A percentile compares a stretch with the other conserved stretches of the same genome.
Conservation (phyloP, 2,329 filamentous ascomycete genomes). For the Fusarium agapanthi region DNA sequence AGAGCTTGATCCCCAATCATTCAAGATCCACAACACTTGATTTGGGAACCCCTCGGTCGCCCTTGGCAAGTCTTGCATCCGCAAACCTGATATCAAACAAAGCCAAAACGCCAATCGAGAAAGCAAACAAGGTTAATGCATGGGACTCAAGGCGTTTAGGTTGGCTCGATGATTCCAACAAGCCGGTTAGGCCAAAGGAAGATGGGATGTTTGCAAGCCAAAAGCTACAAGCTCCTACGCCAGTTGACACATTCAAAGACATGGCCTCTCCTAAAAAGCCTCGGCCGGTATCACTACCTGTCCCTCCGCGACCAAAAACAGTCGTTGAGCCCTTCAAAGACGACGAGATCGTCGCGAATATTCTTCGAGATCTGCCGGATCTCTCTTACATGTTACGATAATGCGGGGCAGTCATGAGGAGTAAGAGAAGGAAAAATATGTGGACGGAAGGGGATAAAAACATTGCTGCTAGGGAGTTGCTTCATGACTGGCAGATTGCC, state of each 20-base stretch:
- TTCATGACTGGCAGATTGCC: not conserved
- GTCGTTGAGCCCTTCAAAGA: slow-evolving; percentile 34
- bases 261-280: not conserved
- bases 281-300: slow-evolving; percentile 1
- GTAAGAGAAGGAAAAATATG: slow-evolving; percentile 2
- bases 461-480: not conserved
- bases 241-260: not conserved
- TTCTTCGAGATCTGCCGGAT: slow-evolving; percentile 53
- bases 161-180: slow-evolving; percentile 20
- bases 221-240: not conserved
- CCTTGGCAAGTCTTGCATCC: slow-evolving; percentile 18
- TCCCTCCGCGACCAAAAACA: slow-evolving; percentile 7
- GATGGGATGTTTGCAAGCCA: slow-evolving; percentile 1
- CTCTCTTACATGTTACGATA: slow-evolving; percentile 58
- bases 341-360: slow-evolving; percentile 46
- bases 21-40: slow-evolving; percentile 31
- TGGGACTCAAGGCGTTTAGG: slow-evolving; percentile 38
- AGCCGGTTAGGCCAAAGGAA: slow-evolving; percentile 8
- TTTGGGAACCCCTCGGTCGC: slow-evolving; percentile 12
- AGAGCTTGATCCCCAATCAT: slow-evolving; percentile 14
- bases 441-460: not conserved
- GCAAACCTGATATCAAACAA: slow-evolving; percentile 17
- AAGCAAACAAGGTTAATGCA: slow-evolving; percentile 12
- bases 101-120: slow-evolving; percentile 6
- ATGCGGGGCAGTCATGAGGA: slow-evolving; percentile 20